These are phyloP conservation scores for Baorangia bicolor DNA, from an alignment of 768 basidiomycete genomes.

Conservation along the genomic window DNA sequence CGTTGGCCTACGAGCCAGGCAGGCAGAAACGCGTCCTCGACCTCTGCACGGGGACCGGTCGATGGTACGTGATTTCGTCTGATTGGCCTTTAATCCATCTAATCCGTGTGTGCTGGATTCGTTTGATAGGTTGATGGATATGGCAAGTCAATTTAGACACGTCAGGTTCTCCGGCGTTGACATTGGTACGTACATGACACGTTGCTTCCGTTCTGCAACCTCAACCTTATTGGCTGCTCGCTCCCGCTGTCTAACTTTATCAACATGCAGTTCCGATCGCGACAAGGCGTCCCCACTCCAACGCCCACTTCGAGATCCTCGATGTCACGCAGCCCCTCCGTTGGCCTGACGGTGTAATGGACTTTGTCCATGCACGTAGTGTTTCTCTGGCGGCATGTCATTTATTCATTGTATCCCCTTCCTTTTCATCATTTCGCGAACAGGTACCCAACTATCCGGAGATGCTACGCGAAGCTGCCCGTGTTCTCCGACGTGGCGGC, in stretches of 20 bases:
- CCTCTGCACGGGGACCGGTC: slow-evolving; percentile 73
- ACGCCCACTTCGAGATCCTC: slow-evolving; percentile 65
- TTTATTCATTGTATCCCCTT: background rate
- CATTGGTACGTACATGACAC: slow-evolving; percentile 53
- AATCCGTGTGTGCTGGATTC: slow-evolving; percentile 11
- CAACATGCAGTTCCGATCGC: slow-evolving; percentile 61
- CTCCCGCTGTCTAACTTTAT: slow-evolving; percentile 6
- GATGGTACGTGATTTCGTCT: slow-evolving; percentile 50
- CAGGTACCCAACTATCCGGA: slow-evolving; percentile 57
- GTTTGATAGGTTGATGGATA: slow-evolving; percentile 64
- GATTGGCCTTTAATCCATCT: slow-evolving; percentile 18
- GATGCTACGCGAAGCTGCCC: slow-evolving; percentile 56
- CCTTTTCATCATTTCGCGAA: slow-evolving; percentile 14
- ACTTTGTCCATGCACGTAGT: slow-evolving; percentile 65
- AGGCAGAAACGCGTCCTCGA: slow-evolving; percentile 61
- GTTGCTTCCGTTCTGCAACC: slow-evolving; percentile 10
- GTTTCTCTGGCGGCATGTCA: slow-evolving; percentile 59
- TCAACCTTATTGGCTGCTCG: slow-evolving; percentile 10
- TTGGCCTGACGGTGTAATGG: slow-evolving; percentile 55
- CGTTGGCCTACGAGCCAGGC: slow-evolving; percentile 42
- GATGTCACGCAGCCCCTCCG: slow-evolving; percentile 55
- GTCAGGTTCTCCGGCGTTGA: slow-evolving; percentile 71
- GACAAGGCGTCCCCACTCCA: slow-evolving; percentile 56
- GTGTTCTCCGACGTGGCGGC: slow-evolving; percentile 70
- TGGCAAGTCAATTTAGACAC: slow-evolving; percentile 64